A percentile compares a stretch with the other conserved stretches of the same genome.
phyloP scores from a whole-genome alignment of 768 basidiomycete species.

The Psilocybe subaeruginosa region DNA sequence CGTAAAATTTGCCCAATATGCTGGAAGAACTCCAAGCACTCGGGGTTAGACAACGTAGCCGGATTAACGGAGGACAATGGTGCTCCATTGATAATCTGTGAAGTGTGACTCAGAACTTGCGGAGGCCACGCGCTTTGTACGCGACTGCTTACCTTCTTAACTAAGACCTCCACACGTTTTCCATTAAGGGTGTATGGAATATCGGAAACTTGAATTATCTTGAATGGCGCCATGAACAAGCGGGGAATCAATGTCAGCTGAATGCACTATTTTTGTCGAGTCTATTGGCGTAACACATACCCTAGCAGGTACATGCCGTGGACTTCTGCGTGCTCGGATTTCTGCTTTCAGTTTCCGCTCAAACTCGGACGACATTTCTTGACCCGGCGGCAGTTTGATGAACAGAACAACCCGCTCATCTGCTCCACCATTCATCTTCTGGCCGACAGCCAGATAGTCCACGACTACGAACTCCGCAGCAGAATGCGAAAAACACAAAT shows the following conservation, averaged over 20 bases:
- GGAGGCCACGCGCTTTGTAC: slow-evolving; percentile 17
- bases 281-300: slow-evolving; percentile 39
- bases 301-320: slow-evolving; percentile 76
- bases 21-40: slow-evolving; percentile 65
- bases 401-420: slow-evolving; percentile 83
- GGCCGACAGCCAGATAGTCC: slow-evolving; percentile 75
- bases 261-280: background rate
- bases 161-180: slow-evolving; percentile 79
- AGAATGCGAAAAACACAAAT: slow-evolving; percentile 55
- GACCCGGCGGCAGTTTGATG: slow-evolving; percentile 60
- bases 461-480: slow-evolving; percentile 41
- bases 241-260: slow-evolving; percentile 12
- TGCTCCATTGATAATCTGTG: slow-evolving; percentile 79
- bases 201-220: slow-evolving; percentile 73
- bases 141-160: slow-evolving; percentile 60
- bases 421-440: slow-evolving; percentile 61
- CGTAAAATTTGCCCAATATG: slow-evolving; percentile 54
- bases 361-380: slow-evolving; percentile 51
- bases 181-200: slow-evolving; percentile 83
- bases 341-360: slow-evolving; percentile 60
- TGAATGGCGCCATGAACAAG: slow-evolving; percentile 9
- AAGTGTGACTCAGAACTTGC: slow-evolving; percentile 17
- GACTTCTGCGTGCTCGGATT: slow-evolving; percentile 64
- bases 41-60: slow-evolving; percentile 74
- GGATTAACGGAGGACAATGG: slow-evolving; percentile 69